Evolutionary conservation across 2,329 filamentous ascomycete genomes (phyloP), one percentile per base, ranked within the genome.

Genomic region (Macroventuria anomochaeta): DNA sequence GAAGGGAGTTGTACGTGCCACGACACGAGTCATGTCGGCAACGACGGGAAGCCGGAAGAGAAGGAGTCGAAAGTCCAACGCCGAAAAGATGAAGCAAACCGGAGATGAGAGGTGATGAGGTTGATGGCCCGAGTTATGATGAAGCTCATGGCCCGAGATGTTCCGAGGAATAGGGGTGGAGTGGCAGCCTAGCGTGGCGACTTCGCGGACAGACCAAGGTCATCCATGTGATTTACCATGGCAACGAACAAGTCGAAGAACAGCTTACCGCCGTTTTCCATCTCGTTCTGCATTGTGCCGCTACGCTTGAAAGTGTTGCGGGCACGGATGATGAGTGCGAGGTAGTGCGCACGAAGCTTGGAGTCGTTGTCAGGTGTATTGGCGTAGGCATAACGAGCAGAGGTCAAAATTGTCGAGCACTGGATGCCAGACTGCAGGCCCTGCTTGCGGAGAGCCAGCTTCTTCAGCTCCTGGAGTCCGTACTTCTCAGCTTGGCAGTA

Each of bases 241-340:
- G 93, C 91, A 43, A 96, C 93, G 73, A 96, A 97, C 37, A 96
- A 81, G 71, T 96, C 93, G 72, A 96, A 97, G 79, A 96, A 96
- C 54, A 96, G 81, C 69, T 89, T 89, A 47, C 91, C 91, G 23
- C 93, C 93, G 57, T 86, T 85, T 74, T 89, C 89, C 92, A 97
- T 96, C 79, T 96, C 92, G 63, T 90, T 85, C 77, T 96, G 93
- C 92, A 96, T 96, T 3, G 92, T 96, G 48, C 92, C 91, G 75
- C 91, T 96, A 49, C 91, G 84, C 81, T 96, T 96, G 78, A 97
- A 96, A 2, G 91, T 96, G 70, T 85, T 84, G 62, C 93, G 85
- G 65, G 88, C 91, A 61, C 92, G 87, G 71, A 96, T 96, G 76
- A 96, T 96, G 70, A 96, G 85, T 15, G 93, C 91, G 31, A 96